Base-by-base conservation (phyloP, 805 yeast genomes). In the Saccharomycopsis olivae region DNA sequence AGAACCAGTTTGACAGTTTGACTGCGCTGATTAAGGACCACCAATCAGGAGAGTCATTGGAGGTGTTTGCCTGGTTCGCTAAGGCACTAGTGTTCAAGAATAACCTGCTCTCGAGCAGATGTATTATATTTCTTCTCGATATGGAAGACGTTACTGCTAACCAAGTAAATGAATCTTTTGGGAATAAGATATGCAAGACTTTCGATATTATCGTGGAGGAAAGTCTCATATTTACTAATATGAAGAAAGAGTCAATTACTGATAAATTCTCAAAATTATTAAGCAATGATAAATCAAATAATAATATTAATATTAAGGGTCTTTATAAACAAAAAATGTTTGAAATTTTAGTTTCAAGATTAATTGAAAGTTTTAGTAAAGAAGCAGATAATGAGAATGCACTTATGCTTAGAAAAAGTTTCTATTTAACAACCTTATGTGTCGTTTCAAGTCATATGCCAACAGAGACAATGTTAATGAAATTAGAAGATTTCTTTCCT, bases 321-420 rank as follows among this genome's bases (percentile, higher is more conserved):
- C 64, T 92, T 18, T 85, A 81, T 66, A 86, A 86, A 54, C 98
- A 92, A 53, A 77, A 77, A 47, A 66, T 84, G 19, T 85, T 86
- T 54, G 73, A 74, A 44, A 59, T 65, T 6, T 61, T 75, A 1
- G 65, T 85, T 4, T 81, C 82, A 0, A 57, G 55, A 23, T 54
- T 86, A 24, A 71, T 80, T 5, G 53, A 58, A 0, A 68, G 66
- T 3, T 76, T 70, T 54, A 47, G 51, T 9, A 17, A 43, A 3
- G 51, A 48, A 1, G 35, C 44, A 3, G 29, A 37, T 31, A 29
- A 30, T 16, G 29, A 27, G 10, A 33, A 16, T 10, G 11, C 29
- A 21, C 10, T 25, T 4, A 36, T 30, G 14, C 23, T 39, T 2
- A 42, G 54, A 14, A 70, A 70, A 46, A 70, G 74, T 35, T 68